These are phyloP conservation scores for Plasmodium chabaudi DNA, from an alignment of 169 alveolate species.

Conservation along the genomic window DNA sequence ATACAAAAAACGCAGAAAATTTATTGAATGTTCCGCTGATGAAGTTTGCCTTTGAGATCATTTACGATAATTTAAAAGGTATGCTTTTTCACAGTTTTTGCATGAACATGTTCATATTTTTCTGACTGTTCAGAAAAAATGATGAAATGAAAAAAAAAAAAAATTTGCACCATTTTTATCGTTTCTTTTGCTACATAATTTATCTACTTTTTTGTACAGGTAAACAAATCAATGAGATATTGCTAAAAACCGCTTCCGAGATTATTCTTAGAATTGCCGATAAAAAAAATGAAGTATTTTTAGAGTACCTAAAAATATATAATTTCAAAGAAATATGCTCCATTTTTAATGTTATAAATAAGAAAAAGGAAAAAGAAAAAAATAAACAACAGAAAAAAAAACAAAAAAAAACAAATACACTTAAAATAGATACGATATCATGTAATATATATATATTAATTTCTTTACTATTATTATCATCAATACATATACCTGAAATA, in stretches of 20 bases:
- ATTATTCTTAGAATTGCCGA: constrained; percentile 50
- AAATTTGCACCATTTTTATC: not conserved
- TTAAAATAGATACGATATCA: constrained; percentile 8
- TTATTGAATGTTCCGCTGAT: constrained; percentile 36
- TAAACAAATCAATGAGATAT: constrained; percentile 30
- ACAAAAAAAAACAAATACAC: constrained; percentile 6
- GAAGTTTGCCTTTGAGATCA: constrained; percentile 55
- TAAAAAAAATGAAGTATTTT: constrained; percentile 41
- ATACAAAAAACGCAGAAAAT: constrained; percentile 47
- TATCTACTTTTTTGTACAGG: not conserved
- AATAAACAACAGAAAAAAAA: not conserved
- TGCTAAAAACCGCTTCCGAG: constrained; percentile 54
- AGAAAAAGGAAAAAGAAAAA: constrained; percentile 17
- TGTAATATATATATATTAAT: constrained; percentile 34
- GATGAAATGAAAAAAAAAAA: too few species aligned
- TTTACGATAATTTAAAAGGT: constrained; percentile 34
- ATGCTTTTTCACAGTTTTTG: not conserved
- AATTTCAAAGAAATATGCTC: constrained; percentile 41
- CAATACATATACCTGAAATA: constrained; percentile 45
- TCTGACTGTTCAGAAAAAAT: not conserved
- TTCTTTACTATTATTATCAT: constrained; percentile 39
- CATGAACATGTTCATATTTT: not conserved
- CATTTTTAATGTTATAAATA: constrained; percentile 31
- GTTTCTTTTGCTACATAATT: not conserved
- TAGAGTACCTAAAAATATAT: constrained; percentile 27